Percentiles rank a stretch among this genome's conserved stretches.
These are phyloP conservation scores for Nymphaea colorata DNA, from an alignment of 164 flowering plant genomes.

Conservation along the genomic window DNA sequence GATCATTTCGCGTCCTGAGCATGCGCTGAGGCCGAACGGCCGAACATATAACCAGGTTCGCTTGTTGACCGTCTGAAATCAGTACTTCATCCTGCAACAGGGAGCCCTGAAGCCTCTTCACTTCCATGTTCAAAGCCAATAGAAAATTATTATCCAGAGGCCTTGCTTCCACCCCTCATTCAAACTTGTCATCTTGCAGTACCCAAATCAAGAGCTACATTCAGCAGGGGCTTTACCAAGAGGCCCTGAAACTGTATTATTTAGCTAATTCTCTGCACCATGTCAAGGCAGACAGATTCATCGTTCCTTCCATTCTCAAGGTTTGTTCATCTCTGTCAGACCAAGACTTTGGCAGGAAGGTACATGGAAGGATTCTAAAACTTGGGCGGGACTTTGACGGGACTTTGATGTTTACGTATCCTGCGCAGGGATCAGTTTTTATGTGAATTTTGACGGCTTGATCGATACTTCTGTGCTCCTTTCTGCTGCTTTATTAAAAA, in stretches of 20 bases:
- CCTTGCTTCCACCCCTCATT: not conserved
- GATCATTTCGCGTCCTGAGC: no score
- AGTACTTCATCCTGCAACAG: no score
- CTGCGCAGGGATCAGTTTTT: conserved; percentile 41
- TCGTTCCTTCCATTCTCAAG: conserved; percentile 51
- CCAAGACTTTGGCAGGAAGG: conserved; percentile 23
- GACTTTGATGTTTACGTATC: conserved; percentile 36
- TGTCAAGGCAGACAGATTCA: conserved; percentile 16
- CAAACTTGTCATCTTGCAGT: conserved; percentile 4
- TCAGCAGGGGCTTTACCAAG: conserved; percentile 19
- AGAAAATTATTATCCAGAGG: no score
- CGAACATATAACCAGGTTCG: no score
- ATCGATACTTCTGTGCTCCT: conserved; percentile 23
- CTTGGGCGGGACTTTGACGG: conserved; percentile 38
- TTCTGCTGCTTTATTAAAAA: conserved; percentile 27
- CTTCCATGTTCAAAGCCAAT: no score
- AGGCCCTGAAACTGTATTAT: conserved; percentile 29
- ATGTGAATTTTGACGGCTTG: conserved; percentile 45
- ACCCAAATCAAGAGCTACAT: conserved; percentile 23
- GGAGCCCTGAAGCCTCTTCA: no score
- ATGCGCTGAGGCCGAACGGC: no score
- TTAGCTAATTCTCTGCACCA: conserved; percentile 3
- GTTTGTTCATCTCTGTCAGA: conserved; percentile 32
- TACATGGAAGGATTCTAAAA: conserved; percentile 31
- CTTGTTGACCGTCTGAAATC: no score